Conservation (phyloP, 371 early-diverging fungal genomes). For the Mortierella sp. region DNA sequence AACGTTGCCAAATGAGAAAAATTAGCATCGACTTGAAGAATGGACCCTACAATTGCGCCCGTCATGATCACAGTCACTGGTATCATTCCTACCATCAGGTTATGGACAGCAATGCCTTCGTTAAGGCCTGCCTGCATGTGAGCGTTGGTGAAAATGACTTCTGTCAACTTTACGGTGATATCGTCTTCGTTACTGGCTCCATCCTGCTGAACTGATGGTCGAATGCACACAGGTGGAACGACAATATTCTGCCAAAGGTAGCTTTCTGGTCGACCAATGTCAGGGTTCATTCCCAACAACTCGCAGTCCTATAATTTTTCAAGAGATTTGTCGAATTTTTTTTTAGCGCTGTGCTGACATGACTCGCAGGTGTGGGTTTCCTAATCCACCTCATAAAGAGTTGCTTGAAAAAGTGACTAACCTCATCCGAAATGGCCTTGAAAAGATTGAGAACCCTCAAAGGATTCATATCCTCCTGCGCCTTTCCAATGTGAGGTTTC, state of each 20-base stretch:
- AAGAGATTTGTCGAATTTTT: not conserved
- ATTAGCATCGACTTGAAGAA: not conserved
- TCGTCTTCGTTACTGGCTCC: slow-evolving; percentile 99
- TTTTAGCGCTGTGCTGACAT: not conserved
- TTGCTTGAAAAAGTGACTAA: too few relatives aligned
- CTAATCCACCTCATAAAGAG: too few relatives aligned
- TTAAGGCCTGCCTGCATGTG: slow-evolving; percentile 86
- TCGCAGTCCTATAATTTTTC: slow-evolving; percentile 84
- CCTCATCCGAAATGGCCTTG: slow-evolving; percentile 86
- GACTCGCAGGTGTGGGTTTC: too few relatives aligned
- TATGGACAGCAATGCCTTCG: slow-evolving; percentile 82
- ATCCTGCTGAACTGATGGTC: slow-evolving; percentile 97
- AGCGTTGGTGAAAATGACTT: slow-evolving; percentile 96
- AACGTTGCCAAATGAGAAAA: not conserved
- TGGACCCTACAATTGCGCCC: too few relatives aligned
- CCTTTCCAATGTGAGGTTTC: slow-evolving; percentile 80
- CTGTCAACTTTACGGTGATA: slow-evolving; percentile 97
- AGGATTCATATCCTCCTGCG: slow-evolving; percentile 97
- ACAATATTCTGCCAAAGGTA: slow-evolving; percentile 95
- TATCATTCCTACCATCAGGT: slow-evolving; percentile 66
- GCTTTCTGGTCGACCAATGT: slow-evolving; percentile 89
- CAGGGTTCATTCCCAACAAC: slow-evolving; percentile 91
- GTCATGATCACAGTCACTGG: too few relatives aligned
- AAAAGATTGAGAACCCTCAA: slow-evolving; percentile 89
- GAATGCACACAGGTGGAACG: slow-evolving; percentile 98